These are phyloP conservation scores for Prototheca cutis DNA, from an alignment of 163 green algal species.

Conservation along the genomic window DNA sequence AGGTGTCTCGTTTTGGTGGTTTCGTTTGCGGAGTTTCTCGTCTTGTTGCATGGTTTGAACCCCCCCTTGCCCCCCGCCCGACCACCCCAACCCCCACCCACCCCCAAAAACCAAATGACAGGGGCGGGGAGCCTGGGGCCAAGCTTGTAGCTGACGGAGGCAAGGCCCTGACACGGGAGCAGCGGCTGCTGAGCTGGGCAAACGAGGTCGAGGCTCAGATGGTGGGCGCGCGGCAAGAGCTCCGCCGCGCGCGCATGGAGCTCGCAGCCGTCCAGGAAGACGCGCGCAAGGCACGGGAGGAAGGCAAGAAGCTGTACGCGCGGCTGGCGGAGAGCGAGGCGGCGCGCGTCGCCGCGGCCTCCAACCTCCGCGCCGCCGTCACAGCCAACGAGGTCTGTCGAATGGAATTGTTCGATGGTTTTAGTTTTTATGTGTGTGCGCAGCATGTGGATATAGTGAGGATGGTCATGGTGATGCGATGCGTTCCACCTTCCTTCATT, in stretches of 20 bases:
- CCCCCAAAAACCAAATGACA: not conserved
- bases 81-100: not conserved
- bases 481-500: no score
- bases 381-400: not conserved
- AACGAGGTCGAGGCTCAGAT: slow-evolving; percentile 35
- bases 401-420: no score
- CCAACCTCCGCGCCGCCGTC: not conserved
- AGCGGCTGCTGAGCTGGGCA: slow-evolving; percentile 39
- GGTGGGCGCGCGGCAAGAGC: slow-evolving; percentile 28
- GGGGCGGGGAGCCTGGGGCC: slow-evolving; percentile 19
- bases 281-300: not conserved
- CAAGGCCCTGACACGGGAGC: slow-evolving; percentile 26
- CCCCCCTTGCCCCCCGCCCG: no score
- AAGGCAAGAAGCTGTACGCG: not conserved
- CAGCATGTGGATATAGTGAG: no score
- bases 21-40: no score
- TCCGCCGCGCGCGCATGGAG: slow-evolving; percentile 36
- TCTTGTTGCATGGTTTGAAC: no score
- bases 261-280: slow-evolving; percentile 35
- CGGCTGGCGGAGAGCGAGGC: not conserved
- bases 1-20: no score
- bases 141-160: slow-evolving; percentile 16
- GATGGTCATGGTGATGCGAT: no score
- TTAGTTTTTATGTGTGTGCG: no score
- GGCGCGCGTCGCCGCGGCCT: not conserved